Evolutionary conservation across 257 asterid species (phyloP).

Genomic region (Fraxinus quadrangulata): DNA sequence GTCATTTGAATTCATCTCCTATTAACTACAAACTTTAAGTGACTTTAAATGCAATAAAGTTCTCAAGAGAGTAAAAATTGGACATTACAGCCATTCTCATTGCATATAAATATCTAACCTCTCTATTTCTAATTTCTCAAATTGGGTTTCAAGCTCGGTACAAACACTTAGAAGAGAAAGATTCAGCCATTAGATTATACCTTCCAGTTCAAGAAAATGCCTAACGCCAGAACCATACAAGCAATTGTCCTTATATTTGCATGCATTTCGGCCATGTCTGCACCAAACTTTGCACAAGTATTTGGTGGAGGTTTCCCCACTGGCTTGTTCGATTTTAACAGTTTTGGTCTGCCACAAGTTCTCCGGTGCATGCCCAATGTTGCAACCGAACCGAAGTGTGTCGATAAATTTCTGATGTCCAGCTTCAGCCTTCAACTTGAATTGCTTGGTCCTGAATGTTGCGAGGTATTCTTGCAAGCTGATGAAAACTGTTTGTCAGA

Average conservation of each 20-base stretch:
- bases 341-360: neutral
- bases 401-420: conserved; percentile 24
- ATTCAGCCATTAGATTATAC: no score
- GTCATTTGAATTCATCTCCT: neutral
- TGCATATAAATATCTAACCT: neutral
- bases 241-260: neutral
- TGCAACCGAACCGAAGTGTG: conserved; percentile 18
- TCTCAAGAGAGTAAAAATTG: no score
- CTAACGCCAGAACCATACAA: neutral
- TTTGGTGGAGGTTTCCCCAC: neutral
- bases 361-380: conserved; percentile 28
- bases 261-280: neutral
- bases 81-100: neutral
- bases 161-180: no score
- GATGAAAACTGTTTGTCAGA: conserved; percentile 37
- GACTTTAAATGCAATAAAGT: neutral
- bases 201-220: neutral
- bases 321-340: neutral
- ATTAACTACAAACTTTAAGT: neutral
- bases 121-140: no score
- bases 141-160: no score
- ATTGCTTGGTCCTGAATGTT: conserved; percentile 32
- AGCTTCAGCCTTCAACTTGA: conserved; percentile 18
- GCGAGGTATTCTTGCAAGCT: conserved; percentile 21
- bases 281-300: neutral